These are phyloP conservation scores for Vigna unguiculata DNA, from an alignment of 306 rosid genomes.

Conservation along the genomic window DNA sequence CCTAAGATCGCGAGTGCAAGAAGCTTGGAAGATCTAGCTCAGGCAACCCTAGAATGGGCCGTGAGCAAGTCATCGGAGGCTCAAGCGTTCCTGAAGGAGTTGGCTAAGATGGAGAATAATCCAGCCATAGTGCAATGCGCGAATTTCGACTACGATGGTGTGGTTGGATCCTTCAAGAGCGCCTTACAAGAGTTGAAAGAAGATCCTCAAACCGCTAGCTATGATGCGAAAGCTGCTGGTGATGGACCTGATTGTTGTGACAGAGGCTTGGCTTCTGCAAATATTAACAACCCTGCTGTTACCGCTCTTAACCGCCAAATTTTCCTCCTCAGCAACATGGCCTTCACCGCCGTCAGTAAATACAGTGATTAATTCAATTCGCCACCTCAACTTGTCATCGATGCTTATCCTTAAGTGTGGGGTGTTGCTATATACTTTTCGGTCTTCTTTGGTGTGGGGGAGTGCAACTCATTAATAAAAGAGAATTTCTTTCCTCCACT, in stretches of 20 bases:
- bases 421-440: not conserved
- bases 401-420: not conserved
- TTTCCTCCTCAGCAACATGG: not conserved
- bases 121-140: constrained; percentile 31
- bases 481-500: not conserved
- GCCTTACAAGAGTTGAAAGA: constrained; percentile 2
- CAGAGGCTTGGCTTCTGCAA: not conserved
- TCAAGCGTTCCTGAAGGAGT: not conserved
- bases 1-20: not conserved
- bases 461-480: not conserved
- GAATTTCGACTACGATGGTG: not conserved
- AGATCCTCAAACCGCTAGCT: constrained; percentile 24
- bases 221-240: not conserved
- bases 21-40: not conserved
- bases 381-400: not conserved
- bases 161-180: constrained; percentile 29
- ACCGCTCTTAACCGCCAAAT: not conserved
- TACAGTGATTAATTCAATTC: not conserved
- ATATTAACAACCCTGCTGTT: not conserved
- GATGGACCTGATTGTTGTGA: not conserved
- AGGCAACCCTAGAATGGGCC: not conserved
- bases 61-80: not conserved
- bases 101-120: not conserved
- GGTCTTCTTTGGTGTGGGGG: not conserved
- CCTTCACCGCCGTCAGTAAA: not conserved